Evolutionary conservation across 306 rosid species (phyloP), one percentile per base, ranked within the genome.

Genomic region (Malus asiatica): DNA sequence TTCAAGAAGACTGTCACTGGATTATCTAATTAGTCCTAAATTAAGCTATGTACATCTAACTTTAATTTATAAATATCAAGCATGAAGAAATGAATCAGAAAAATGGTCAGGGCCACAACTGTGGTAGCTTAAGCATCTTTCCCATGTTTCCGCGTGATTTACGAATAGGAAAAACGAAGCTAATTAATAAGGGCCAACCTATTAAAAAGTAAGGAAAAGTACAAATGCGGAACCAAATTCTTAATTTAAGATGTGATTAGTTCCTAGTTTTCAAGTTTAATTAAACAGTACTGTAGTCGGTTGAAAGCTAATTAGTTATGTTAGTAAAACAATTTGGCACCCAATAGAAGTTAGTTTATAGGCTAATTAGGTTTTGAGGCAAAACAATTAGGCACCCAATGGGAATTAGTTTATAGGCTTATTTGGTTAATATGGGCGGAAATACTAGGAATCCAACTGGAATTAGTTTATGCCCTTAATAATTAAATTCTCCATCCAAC

Each of bases 101-200:
- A 44, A 77, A 75, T 74, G 78, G 71, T 76, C 73, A 51, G 80
- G 83, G 59, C 80, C 85, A 83, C 75, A 63, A 32, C 23, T 58
- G 25, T 6, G 4, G 63, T 33, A 66, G 82, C 75, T 83, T 70
- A 61, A 67, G 76, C 81, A 30, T 76, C 81, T 85, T 23, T 55
- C 73, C 82, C 78, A 80, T 80, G 80, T 77, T 82, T 84, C 79
- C 40, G 66, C 29, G 65, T 22, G 80, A 77, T 73, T 63, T 38
- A 45, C 74, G 80, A 68, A 76, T 83, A 35, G 77, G 70, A 80
- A 73, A 77, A 57, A 14, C 2, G 42, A 38, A 6, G 22, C 11
- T 69, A 11, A 66, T 69, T 61, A 40, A 45, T 61, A 60, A 33
- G 40, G 42, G 57, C 76, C 55, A 18, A 18, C 16, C 14, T 20